Conservation (phyloP, 2,329 filamentous ascomycete species). For the Epichloe sibirici region DNA sequence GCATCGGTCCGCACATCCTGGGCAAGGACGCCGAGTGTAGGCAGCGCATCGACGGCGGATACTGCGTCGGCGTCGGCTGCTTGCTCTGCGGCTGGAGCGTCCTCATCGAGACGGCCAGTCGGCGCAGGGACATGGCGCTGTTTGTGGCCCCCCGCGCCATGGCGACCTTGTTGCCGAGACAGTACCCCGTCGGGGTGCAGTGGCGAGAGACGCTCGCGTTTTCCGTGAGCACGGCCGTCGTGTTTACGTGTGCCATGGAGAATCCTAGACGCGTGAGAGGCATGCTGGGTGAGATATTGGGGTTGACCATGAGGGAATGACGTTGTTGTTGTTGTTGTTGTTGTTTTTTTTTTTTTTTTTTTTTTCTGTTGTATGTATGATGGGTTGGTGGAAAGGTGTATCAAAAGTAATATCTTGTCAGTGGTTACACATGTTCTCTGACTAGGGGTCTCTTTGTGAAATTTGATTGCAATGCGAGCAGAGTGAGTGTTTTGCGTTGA, state of each 20-base stretch:
- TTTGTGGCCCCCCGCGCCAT: constrained; percentile 77
- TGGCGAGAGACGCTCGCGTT: constrained; percentile 57
- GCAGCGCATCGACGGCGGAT: constrained; percentile 44
- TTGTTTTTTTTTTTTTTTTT: not conserved
- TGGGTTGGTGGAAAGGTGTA: not conserved
- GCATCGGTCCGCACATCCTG: constrained; percentile 58
- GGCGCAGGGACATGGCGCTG: constrained; percentile 63
- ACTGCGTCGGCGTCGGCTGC: constrained; percentile 63
- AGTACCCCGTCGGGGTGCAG: constrained; percentile 50
- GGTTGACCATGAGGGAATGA: constrained; percentile 27
- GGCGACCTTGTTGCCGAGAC: constrained; percentile 60
- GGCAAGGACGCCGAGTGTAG: constrained; percentile 34
- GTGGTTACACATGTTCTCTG: no score
- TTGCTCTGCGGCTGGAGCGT: constrained; percentile 73
- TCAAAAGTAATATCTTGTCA: no score
- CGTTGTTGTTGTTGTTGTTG: not conserved
- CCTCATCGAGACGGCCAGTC: constrained; percentile 52
- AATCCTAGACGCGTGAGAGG: constrained; percentile 52
- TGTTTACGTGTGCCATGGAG: constrained; percentile 56
- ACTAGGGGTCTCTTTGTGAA: no score
- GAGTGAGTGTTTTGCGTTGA: no score
- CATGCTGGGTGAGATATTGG: constrained; percentile 51
- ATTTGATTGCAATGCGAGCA: no score
- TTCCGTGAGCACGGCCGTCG: constrained; percentile 53
- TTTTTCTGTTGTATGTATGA: not conserved